These are phyloP conservation scores for Vaccinium vitisidaea DNA, from an alignment of 148 eudicot species.

Conservation along the genomic window DNA sequence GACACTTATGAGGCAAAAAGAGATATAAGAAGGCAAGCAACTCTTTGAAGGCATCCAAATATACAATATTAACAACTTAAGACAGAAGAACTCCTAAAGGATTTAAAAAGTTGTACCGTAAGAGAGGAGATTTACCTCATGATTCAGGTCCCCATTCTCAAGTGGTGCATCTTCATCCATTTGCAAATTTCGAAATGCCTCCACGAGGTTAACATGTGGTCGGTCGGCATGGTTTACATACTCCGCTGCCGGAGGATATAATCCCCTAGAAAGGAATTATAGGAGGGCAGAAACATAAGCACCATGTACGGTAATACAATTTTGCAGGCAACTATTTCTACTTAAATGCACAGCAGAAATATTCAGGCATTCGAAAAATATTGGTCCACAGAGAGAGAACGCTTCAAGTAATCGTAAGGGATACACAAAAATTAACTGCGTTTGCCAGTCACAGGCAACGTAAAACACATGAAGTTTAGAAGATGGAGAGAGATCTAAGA, in stretches of 20 bases:
- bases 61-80: not conserved
- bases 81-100: not conserved
- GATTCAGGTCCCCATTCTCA: constrained; percentile 76
- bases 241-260: constrained; percentile 72
- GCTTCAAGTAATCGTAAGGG: not conserved
- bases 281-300: not conserved
- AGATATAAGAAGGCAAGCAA: not conserved
- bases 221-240: constrained; percentile 66
- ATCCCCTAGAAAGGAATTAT: constrained; percentile 47
- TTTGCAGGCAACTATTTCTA: not conserved
- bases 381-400: not conserved
- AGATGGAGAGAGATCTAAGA: not conserved
- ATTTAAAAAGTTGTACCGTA: not conserved
- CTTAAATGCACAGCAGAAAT: not conserved
- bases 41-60: not conserved
- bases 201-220: constrained; percentile 76
- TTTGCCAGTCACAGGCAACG: not conserved
- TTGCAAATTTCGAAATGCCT: constrained; percentile 81
- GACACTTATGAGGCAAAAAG: not conserved
- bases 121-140: constrained; percentile 53
- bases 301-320: not conserved
- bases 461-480: not conserved
- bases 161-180: constrained; percentile 66
- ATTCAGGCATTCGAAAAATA: not conserved
- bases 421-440: not conserved